Evolutionary conservation across 2,329 filamentous ascomycete genomes (phyloP).

Genomic region (Talaromyces sp.): DNA sequence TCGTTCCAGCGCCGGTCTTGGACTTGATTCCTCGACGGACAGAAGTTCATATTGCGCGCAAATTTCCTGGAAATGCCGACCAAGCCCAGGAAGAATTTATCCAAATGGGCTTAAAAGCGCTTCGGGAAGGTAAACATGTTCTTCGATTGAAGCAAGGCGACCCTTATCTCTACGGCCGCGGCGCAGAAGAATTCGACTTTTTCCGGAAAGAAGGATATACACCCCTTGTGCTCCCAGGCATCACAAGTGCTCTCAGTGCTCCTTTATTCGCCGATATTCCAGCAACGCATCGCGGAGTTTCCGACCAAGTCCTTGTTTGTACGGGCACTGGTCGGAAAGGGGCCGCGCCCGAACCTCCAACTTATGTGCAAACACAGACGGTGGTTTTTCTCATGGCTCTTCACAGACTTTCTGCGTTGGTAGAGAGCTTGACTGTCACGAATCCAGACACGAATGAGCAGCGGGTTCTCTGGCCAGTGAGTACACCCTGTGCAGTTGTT

Average conservation of each 20-base stretch:
- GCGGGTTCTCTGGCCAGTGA: constrained; percentile 56
- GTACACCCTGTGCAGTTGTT: constrained; percentile 86
- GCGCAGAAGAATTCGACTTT: constrained; percentile 85
- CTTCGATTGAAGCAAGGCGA: constrained; percentile 93
- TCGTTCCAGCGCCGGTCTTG: constrained; percentile 71
- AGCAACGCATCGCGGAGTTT: constrained; percentile 79
- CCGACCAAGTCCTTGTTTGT: constrained; percentile 92
- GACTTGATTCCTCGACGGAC: constrained; percentile 87
- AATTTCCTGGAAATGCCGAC: constrained; percentile 96
- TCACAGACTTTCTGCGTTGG: constrained; percentile 72
- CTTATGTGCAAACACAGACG: constrained; percentile 70
- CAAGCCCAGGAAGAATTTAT: constrained; percentile 87
- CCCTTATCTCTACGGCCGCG: constrained; percentile 91
- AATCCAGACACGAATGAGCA: neutral
- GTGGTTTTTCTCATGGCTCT: constrained; percentile 94
- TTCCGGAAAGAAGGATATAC: constrained; percentile 69
- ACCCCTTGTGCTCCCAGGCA: constrained; percentile 75
- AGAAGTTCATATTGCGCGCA: constrained; percentile 85
- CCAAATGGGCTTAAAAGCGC: constrained; percentile 66
- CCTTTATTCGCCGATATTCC: constrained; percentile 87
- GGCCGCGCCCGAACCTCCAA: constrained; percentile 72
- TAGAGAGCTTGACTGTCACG: constrained; percentile 60
- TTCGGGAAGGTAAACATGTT: constrained; percentile 69
- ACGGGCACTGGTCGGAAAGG: constrained; percentile 94
- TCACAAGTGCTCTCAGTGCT: constrained; percentile 82